phyloP scores from a whole-genome alignment of 805 yeast species.

The Saturnispora hagleri region DNA sequence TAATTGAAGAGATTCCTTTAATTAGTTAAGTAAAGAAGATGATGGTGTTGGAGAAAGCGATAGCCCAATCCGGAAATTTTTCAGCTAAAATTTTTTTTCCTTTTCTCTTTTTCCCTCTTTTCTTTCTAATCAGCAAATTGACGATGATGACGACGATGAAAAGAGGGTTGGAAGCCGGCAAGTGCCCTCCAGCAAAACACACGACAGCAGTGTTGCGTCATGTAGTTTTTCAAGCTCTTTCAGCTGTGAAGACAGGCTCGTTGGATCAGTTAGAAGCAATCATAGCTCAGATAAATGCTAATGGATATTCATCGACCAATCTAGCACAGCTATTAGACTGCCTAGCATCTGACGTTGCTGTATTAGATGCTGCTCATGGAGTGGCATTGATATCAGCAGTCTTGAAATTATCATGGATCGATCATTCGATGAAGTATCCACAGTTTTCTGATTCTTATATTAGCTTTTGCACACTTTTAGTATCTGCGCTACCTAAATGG shows the following conservation, averaged over 20 bases:
- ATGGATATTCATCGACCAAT: conserved; percentile 1
- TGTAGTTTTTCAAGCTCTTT: conserved; percentile 3
- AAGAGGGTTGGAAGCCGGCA: not conserved
- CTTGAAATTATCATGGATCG: conserved; percentile 57
- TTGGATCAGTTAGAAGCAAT: conserved; percentile 5
- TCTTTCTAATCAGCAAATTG: not conserved
- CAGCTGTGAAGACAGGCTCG: not conserved
- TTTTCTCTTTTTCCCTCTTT: not conserved
- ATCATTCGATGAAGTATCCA: conserved; percentile 20
- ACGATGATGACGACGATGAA: conserved; percentile 1
- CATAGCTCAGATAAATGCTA: conserved; percentile 1
- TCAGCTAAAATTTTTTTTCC: not conserved
- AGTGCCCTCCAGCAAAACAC: not conserved
- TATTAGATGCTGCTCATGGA: conserved; percentile 1
- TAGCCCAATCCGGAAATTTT: not conserved
- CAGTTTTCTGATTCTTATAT: conserved; percentile 47
- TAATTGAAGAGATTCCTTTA: not conserved
- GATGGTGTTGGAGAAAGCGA: not conserved
- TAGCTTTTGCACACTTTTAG: conserved; percentile 66
- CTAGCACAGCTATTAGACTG: conserved; percentile 3
- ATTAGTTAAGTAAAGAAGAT: not conserved
- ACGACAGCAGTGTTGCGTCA: conserved; percentile 2
- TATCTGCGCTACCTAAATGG: conserved; percentile 85
- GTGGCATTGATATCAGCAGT: conserved; percentile 29
- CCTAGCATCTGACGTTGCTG: not conserved